Percentiles rank a stretch among this genome's conserved stretches.
Evolutionary conservation across 331 rosid genomes (phyloP).

Genomic region (Rhamnella rubrinervis): DNA sequence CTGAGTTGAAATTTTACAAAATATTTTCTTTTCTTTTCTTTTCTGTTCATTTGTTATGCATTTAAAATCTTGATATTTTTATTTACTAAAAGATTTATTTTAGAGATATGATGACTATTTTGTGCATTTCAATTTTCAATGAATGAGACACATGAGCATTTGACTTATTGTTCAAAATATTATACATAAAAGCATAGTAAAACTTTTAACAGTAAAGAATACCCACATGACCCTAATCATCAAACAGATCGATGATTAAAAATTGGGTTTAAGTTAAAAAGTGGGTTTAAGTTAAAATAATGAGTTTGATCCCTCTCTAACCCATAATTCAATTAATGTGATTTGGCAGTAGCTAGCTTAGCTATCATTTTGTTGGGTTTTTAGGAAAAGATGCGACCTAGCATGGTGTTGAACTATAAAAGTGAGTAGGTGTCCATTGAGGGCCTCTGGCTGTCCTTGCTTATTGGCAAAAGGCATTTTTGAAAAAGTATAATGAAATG

Average conservation of each 20-base stretch:
- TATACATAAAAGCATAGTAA: no score
- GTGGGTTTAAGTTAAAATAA: neutral
- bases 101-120: no score
- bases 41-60: no score
- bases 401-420: slow-evolving; percentile 5
- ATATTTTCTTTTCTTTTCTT: no score
- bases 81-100: no score
- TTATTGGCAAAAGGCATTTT: neutral
- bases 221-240: no score
- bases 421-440: neutral
- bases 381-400: neutral
- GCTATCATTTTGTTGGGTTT: slow-evolving; percentile 9
- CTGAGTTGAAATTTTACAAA: no score
- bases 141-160: neutral
- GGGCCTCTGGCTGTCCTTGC: neutral
- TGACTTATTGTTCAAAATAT: no score
- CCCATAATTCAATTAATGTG: neutral
- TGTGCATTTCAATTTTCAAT: neutral
- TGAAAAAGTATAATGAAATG: neutral
- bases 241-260: no score
- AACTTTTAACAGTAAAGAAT: no score
- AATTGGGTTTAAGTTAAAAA: no score
- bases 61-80: no score
- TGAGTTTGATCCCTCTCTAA: neutral
- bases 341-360: neutral